Evolutionary conservation across 345 rosid species (phyloP), one percentile per base, ranked within the genome.

Genomic region (Fremontodendron californicum): DNA sequence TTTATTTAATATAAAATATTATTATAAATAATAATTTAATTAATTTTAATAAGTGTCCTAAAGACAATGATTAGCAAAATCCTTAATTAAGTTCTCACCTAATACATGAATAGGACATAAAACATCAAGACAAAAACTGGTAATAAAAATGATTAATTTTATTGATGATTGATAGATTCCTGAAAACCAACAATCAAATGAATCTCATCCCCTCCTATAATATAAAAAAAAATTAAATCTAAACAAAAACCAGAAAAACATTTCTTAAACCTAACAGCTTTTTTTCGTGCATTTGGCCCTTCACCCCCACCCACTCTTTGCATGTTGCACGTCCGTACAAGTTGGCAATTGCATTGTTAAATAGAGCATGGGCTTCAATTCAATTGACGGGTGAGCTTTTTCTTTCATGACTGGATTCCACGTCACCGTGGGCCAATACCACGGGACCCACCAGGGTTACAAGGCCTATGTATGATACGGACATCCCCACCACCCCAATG

Each of bases 351-450:
- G 57, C 16, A 51, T 51, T 51, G 57, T 51, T 51, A 51, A 51
- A 51, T 18, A 52, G 9, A 19, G 9, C 25, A 21, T 2, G 5
- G 2, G 13, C 5, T 58, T 11, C 18, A 27, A 27, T 3, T 58
- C 64, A 57, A n/a, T 49, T 11, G 62, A 40, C 77, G 16, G 76
- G 57, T 81, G 77, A 42, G 78, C 85, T 69, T 77, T 82, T 77
- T 35, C 86, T 46, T 60, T 81, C 85, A 75, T 76, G 82, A 77
- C 76, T 68, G 76, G 54, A 21, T 39, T 71, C 82, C 85, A 85
- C 78, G 86, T 83, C 81, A 82, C 60, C 62, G 0, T 5, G 73
- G 66, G 69, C 33, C 82, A 2, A n/a, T n/a, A n/a, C n/a, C n/a
- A n/a, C n/a, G n/a, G 45, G 39, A 13, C 12, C 18, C 67, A 25